Evolutionary conservation across 1,284 basidiomycete species (phyloP).

Genomic region (Papiliotrema laurentii): DNA sequence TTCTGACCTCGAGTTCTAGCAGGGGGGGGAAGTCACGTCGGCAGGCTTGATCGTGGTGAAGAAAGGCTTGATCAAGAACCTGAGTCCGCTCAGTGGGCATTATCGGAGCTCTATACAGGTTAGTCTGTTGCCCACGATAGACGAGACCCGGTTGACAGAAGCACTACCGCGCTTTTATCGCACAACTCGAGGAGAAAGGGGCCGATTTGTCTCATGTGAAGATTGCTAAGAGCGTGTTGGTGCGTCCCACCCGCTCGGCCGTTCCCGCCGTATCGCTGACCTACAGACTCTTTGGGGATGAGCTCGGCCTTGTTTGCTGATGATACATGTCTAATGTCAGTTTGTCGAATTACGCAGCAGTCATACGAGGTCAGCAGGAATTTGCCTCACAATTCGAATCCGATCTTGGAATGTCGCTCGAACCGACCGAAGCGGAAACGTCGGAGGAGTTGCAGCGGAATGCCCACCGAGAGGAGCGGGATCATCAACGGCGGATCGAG

Average conservation of each 20-base stretch:
- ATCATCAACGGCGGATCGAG: constrained; percentile 20
- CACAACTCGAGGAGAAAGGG: constrained; percentile 56
- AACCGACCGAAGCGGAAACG: constrained; percentile 27
- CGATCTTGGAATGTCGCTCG: constrained; percentile 21
- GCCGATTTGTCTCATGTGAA: constrained; percentile 62
- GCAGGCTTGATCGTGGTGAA: constrained; percentile 66
- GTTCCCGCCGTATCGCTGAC: background rate
- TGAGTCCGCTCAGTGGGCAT: constrained; percentile 66
- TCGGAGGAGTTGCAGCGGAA: constrained; percentile 19
- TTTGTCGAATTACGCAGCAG: constrained; percentile 40
- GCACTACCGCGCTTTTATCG: constrained; percentile 64
- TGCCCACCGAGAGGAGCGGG: constrained; percentile 16
- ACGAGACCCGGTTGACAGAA: too few species aligned
- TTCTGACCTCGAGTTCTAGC: constrained; percentile 46
- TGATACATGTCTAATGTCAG: too few species aligned
- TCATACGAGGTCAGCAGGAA: constrained; percentile 36
- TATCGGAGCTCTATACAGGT: constrained; percentile 59
- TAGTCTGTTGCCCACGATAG: too few species aligned
- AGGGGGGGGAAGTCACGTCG: constrained; percentile 53
- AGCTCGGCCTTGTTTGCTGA: too few species aligned
- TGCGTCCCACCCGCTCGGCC: too few species aligned
- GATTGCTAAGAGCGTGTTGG: constrained; percentile 56
- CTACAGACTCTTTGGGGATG: constrained; percentile 6
- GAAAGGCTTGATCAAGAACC: constrained; percentile 59
- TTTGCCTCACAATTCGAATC: constrained; percentile 22